Evolutionary conservation across 148 eudicot species (phyloP).

Genomic region (Silene latifolia): DNA sequence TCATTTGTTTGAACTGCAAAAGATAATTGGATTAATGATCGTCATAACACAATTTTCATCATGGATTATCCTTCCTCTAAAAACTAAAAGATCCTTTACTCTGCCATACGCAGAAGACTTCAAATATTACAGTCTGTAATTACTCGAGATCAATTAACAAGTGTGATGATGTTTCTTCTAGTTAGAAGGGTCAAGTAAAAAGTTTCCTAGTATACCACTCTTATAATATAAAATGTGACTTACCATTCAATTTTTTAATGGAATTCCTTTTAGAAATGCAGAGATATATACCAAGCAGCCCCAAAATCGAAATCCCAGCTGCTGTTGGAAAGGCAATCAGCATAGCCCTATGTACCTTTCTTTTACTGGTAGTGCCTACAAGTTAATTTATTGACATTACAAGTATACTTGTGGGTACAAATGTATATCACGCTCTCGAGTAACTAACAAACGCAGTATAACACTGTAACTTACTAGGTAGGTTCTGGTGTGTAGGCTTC

Average conservation of each 20-base stretch:
- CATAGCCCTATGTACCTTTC: background rate
- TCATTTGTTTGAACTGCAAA: slow-evolving; percentile 1
- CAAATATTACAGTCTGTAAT: no score
- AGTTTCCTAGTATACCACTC: background rate
- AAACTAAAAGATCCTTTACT: background rate
- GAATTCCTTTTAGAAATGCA: background rate
- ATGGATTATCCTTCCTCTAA: no score
- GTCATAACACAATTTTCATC: background rate
- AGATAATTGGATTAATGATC: background rate
- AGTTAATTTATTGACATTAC: background rate
- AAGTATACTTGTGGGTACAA: background rate
- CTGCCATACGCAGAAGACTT: background rate
- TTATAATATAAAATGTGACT: background rate
- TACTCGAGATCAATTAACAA: background rate
- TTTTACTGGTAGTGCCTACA: background rate
- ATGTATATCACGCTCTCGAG: background rate
- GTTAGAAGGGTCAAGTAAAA: no score
- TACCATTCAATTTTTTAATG: background rate
- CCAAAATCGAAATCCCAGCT: background rate
- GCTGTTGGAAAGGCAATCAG: background rate
- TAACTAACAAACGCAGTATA: no score
- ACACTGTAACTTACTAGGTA: background rate
- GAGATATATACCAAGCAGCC: background rate
- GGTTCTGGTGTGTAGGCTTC: background rate
- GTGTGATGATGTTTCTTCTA: no score